A percentile compares a stretch with the other conserved stretches of the same genome.
These are phyloP conservation scores for Auricularia sp. DNA, from an alignment of 768 basidiomycete genomes.

Conservation along the genomic window DNA sequence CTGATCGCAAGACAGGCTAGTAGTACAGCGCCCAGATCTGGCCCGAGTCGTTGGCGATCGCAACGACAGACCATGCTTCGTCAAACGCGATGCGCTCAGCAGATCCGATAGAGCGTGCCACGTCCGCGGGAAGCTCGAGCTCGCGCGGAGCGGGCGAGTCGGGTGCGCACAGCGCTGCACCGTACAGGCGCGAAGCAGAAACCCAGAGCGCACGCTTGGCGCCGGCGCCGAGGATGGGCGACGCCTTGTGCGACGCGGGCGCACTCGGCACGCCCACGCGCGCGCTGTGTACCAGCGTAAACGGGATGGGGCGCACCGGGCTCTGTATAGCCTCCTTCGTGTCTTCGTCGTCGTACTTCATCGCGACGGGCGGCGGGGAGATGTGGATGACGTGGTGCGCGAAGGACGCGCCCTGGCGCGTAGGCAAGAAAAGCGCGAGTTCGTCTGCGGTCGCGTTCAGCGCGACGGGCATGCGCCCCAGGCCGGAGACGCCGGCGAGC, in stretches of 20 bases:
- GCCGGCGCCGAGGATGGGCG: no score
- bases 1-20: neutral
- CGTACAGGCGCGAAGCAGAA: neutral
- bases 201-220: no score
- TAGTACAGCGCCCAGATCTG: neutral
- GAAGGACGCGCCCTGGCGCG: no score
- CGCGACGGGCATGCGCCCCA: conserved; percentile 38
- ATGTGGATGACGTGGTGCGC: no score
- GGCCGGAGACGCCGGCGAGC: conserved; percentile 23
- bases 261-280: no score
- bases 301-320: no score
- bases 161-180: neutral
- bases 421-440: conserved; percentile 36
- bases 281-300: no score
- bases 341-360: no score
- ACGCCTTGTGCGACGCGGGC: no score
- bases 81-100: neutral
- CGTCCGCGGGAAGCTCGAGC: neutral
- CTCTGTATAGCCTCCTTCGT: no score
- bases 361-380: no score
- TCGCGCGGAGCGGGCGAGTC: neutral
- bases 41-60: neutral
- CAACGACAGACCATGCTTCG: neutral
- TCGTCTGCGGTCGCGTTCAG: conserved; percentile 44
- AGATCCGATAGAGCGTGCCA: neutral